A percentile compares a stretch with the other conserved stretches of the same genome.
Conservation (phyloP, 345 rosid genomes). For the Ceriops zippeliana region DNA sequence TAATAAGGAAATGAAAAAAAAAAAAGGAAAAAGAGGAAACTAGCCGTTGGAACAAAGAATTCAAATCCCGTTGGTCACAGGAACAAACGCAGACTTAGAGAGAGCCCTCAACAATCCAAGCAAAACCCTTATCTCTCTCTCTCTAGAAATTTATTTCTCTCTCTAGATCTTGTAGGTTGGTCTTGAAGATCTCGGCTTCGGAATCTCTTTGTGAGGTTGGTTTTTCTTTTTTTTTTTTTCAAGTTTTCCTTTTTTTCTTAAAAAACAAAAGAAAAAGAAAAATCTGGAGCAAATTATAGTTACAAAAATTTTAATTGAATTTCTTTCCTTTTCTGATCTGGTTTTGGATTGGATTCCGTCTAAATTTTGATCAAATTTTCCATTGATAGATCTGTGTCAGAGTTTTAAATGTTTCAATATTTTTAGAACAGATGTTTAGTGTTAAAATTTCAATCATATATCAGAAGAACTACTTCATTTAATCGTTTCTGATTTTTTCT, state of each 20-base stretch:
- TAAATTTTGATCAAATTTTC: neutral
- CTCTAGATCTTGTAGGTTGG: neutral
- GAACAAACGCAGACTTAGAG: no score
- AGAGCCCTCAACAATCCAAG: neutral
- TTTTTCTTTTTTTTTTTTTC: neutral
- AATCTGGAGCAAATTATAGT: slow-evolving; percentile 2
- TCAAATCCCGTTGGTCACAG: slow-evolving; percentile 21
- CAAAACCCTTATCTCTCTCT: slow-evolving; percentile 8
- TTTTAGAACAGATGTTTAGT: neutral
- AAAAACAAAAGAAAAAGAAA: no score
- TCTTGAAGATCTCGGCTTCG: slow-evolving; percentile 12
- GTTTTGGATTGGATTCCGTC: neutral
- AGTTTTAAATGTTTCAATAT: neutral
- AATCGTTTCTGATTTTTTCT: no score
- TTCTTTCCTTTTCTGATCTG: slow-evolving; percentile 10
- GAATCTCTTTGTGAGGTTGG: slow-evolving; percentile 11
- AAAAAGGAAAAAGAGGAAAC: slow-evolving; percentile 4
- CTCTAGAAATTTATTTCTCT: neutral
- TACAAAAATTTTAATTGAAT: neutral
- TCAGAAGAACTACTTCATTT: no score
- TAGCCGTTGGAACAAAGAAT: slow-evolving; percentile 28
- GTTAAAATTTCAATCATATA: no score
- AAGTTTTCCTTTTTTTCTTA: neutral
- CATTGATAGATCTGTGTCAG: neutral
- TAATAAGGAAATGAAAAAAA: neutral